Evolutionary conservation across 2,329 filamentous ascomycete species (phyloP).

Genomic region (Hymenoscyphus salicellus): DNA sequence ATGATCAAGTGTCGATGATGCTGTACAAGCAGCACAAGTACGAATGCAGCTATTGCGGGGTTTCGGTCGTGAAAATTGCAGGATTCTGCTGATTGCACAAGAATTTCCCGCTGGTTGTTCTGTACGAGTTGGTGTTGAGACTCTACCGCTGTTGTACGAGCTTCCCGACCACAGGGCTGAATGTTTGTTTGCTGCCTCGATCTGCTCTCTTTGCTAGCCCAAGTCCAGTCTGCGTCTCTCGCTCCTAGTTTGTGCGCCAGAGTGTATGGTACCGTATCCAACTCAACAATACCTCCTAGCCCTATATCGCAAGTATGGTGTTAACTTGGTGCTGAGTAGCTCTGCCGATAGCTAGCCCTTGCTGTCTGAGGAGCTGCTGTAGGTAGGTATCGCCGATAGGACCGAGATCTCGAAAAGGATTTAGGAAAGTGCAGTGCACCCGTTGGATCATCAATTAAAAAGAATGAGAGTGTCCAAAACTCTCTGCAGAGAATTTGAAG

Average conservation of each 20-base stretch:
- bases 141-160: not conserved
- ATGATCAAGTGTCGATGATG: not conserved
- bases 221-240: not conserved
- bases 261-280: not conserved
- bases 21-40: not conserved
- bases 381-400: not conserved
- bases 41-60: not conserved
- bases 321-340: not conserved
- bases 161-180: not conserved
- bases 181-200: not conserved
- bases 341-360: not conserved
- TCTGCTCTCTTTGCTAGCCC: not conserved
- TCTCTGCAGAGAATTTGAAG: not conserved
- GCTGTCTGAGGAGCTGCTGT: not conserved
- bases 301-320: not conserved
- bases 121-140: not conserved
- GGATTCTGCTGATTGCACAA: not conserved
- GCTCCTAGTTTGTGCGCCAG: not conserved
- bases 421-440: not conserved
- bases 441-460: not conserved
- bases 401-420: not conserved
- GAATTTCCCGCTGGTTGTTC: not conserved
- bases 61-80: not conserved
- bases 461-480: constrained; percentile 2
- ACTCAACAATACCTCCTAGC: not conserved